Conservation (phyloP, 345 rosid species). For the Clausena lansium region DNA sequence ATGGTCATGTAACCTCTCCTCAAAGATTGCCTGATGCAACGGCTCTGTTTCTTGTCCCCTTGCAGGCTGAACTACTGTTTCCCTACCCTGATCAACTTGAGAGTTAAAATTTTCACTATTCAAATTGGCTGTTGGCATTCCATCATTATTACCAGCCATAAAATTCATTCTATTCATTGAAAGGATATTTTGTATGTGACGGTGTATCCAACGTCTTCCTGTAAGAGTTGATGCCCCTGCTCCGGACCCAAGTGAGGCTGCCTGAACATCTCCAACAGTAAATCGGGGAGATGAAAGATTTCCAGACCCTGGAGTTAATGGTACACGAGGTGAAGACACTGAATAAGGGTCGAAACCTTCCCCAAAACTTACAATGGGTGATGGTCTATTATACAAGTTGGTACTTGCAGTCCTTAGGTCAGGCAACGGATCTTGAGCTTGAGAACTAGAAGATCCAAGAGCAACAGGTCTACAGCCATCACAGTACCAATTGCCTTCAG, state of each 20-base stretch:
- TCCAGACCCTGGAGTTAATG: conserved; percentile 44
- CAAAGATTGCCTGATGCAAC: conserved; percentile 30
- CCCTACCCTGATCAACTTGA: conserved; percentile 47
- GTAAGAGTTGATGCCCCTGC: conserved; percentile 76
- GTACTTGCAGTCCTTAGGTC: conserved; percentile 46
- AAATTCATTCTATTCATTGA: conserved; percentile 45
- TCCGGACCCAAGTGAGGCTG: conserved; percentile 61
- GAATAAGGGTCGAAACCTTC: conserved; percentile 48
- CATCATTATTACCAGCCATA: conserved; percentile 47
- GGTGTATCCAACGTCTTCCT: conserved; percentile 77
- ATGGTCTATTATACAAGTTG: conserved; percentile 47
- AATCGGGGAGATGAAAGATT: conserved; percentile 68
- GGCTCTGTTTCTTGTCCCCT: conserved; percentile 35
- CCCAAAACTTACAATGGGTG: conserved; percentile 42
- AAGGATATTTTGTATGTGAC: conserved; percentile 75
- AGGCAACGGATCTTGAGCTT: conserved; percentile 41
- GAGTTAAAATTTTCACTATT: conserved; percentile 34
- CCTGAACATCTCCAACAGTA: conserved; percentile 45
- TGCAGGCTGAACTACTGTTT: conserved; percentile 38
- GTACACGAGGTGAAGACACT: conserved; percentile 51
- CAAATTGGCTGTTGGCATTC: conserved; percentile 39
- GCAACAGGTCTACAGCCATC: conserved; percentile 88
- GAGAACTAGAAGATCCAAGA: conserved; percentile 72
- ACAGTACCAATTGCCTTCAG: conserved; percentile 99
- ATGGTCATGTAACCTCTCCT: conserved; percentile 40